Evolutionary conservation across 2,329 filamentous ascomycete genomes (phyloP), one percentile per base, ranked within the genome.

Genomic region (Pseudomassariella vexata): DNA sequence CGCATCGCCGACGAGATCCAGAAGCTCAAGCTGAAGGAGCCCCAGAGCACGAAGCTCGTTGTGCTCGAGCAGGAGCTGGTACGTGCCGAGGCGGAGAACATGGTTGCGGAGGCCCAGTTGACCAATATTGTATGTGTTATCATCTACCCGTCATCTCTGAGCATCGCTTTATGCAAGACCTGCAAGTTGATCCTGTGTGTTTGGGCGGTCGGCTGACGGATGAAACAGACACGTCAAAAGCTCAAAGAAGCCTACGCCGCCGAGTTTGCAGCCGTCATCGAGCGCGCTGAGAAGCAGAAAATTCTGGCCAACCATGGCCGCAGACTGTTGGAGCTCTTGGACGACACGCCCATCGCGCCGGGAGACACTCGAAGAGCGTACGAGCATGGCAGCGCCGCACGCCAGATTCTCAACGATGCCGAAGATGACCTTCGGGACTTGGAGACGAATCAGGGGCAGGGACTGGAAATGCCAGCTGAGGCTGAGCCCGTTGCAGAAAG

Each of bases 51-150:
- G 19, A 85, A 79, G 55, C 67, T 96, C 34, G 79, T 87, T 21
- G 82, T 82, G 15, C 72, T 96, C 33, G 92, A 98, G 68, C 92
- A 98, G 66, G 92, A 96, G 68, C 79, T 98, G 32, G 89, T 98
- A 32, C 75, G 92, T 45, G 89, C 90, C 16, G 92, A 98, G 68
- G 92, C 92, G 3, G 89, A 96, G 68, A 94, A 87, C 50, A 64
- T 98, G 37, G 92, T 98, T 30, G 92, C 92, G 2, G 92, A 98
- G 63, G 92, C 92, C 15, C 92, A 98, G 62, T 70, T 98, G 57
- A 90, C 85, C 53, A 98, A 98, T 58, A 79, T 95, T 47, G 87
- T 94, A 66, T 39, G 82, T 73, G 8, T 16, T 22, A 16, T n/a
- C n/a, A n/a, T n/a, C n/a, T n/a, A n/a, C n/a, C n/a, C n/a, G n/a